Evolutionary conservation across 331 rosid species (phyloP).

Genomic region (Quercus tomentella): DNA sequence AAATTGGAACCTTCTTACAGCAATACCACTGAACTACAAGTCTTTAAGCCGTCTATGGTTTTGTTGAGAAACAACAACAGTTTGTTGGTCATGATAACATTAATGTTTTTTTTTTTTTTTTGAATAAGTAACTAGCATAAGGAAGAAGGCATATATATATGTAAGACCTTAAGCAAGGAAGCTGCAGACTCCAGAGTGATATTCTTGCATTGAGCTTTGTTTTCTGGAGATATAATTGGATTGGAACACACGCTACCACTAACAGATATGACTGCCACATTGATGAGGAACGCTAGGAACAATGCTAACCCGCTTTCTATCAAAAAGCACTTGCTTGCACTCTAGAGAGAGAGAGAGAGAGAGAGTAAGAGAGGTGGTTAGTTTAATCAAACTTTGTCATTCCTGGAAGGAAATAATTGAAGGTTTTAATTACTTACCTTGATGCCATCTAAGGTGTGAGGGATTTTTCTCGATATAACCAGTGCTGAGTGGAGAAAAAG

Average conservation of each 20-base stretch:
- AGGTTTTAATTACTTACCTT: background rate
- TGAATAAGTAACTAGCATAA: no score
- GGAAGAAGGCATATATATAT: background rate
- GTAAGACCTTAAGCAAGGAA: background rate
- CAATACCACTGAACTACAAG: no score
- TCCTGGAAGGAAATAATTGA: background rate
- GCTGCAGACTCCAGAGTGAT: background rate
- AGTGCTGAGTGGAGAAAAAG: constrained; percentile 18
- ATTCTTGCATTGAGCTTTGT: background rate
- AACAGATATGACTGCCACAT: constrained; percentile 3
- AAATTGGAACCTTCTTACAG: no score
- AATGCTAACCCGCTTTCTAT: constrained; percentile 6
- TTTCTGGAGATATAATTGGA: background rate
- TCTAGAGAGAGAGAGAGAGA: background rate
- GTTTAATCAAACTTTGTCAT: background rate
- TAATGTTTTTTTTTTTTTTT: no score
- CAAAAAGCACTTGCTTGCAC: constrained; percentile 2
- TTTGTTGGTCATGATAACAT: no score
- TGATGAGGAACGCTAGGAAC: background rate
- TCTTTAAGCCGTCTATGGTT: no score
- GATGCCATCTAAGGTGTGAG: constrained; percentile 2
- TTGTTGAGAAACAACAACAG: no score
- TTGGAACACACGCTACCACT: constrained; percentile 1
- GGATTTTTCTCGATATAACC: constrained; percentile 10
- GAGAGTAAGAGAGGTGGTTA: background rate